Percentiles rank a stretch among this genome's conserved stretches.
Conservation (phyloP, 2,329 filamentous ascomycete genomes). For the Coniochaeta prunicola region DNA sequence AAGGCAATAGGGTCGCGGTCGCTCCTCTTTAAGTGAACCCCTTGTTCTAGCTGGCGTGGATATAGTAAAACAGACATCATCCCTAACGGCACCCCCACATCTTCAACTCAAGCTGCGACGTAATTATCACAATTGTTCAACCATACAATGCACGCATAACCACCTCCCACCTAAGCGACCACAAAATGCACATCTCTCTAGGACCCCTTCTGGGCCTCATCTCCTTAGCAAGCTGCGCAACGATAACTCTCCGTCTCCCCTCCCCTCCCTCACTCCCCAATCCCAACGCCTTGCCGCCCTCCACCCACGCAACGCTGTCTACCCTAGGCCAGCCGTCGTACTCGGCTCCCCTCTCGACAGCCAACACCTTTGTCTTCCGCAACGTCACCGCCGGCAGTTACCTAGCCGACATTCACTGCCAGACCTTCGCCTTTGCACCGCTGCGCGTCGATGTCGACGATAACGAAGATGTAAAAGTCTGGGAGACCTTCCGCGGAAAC, state of each 20-base stretch:
- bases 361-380: conserved; percentile 68
- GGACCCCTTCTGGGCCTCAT: conserved; percentile 26
- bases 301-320: conserved; percentile 56
- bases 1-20: too few relatives aligned
- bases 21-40: too few relatives aligned
- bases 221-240: conserved; percentile 27
- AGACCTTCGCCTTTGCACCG: conserved; percentile 68
- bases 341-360: conserved; percentile 56
- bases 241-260: conserved; percentile 38
- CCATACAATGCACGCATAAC: neutral
- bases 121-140: neutral
- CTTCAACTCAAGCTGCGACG: neutral
- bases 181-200: conserved; percentile 25
- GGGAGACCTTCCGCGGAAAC: conserved; percentile 83
- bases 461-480: conserved; percentile 39
- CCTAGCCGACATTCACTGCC: conserved; percentile 71
- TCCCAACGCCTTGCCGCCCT: conserved; percentile 51
- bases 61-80: neutral
- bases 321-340: conserved; percentile 25
- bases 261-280: conserved; percentile 31
- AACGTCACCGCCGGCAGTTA: conserved; percentile 69
- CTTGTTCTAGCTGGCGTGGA: too few relatives aligned
- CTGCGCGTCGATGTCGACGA: conserved; percentile 66
- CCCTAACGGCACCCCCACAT: neutral
- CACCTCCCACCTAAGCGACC: conserved; percentile 7